A percentile compares a stretch with the other conserved stretches of the same genome.
Conservation (phyloP, 2,329 filamentous ascomycete genomes). For the Aspergillus sp. region DNA sequence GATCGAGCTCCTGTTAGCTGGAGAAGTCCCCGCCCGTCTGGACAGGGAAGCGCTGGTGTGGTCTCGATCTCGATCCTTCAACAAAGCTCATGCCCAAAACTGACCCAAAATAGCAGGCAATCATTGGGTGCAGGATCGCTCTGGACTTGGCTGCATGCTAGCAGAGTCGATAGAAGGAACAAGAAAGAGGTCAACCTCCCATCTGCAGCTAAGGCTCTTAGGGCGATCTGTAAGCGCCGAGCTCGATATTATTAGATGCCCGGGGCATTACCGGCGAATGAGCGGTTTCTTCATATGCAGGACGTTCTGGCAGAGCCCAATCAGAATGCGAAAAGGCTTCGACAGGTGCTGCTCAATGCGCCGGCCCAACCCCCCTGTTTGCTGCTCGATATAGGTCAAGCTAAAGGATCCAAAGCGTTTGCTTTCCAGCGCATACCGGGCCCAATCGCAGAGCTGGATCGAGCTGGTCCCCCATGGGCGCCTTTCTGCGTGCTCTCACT, state of each 20-base stretch:
- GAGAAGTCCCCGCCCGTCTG: not conserved
- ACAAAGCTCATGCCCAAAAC: not conserved
- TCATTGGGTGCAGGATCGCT: not conserved
- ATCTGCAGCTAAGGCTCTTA: conserved; percentile 4
- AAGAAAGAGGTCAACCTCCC: not conserved
- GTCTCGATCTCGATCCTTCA: not conserved
- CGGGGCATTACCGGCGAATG: conserved; percentile 4
- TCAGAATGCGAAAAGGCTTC: not conserved
- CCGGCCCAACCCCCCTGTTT: not conserved
- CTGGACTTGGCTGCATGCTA: not conserved
- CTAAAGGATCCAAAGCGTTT: conserved; percentile 2
- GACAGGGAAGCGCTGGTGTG: not conserved
- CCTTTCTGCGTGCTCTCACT: conserved; percentile 7
- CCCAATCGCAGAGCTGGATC: conserved; percentile 10
- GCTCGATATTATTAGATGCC: conserved; percentile 12
- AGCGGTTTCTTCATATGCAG: not conserved
- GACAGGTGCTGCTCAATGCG: not conserved
- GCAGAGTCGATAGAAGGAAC: too few relatives aligned
- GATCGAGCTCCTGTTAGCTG: not conserved
- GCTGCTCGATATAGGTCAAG: not conserved
- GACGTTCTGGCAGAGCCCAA: not conserved
- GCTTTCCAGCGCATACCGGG: conserved; percentile 11
- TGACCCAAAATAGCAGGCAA: conserved; percentile 8
- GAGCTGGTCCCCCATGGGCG: conserved; percentile 5
- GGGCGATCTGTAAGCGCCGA: conserved; percentile 14